Base-by-base conservation (phyloP, 1,284 basidiomycete species). In the Athelia psychrophila region DNA sequence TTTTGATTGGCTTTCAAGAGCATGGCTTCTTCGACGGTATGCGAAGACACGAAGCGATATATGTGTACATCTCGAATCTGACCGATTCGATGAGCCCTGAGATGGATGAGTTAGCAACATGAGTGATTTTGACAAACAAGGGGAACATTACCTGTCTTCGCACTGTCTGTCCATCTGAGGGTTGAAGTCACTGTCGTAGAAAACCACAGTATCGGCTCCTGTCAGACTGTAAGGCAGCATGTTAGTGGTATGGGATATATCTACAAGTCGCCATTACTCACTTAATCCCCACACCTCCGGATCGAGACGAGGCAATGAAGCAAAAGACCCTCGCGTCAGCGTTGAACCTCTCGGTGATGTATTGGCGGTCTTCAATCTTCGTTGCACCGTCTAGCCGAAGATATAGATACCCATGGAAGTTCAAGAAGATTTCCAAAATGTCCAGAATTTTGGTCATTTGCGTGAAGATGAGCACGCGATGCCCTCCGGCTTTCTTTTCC, bases 171-270 rank as follows among this genome's bases (percentile, higher is more conserved):
- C 95, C 88, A 98, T 97, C 58, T 96, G 94, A 0, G 95, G 95
- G 63, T 98, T 98, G 79, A 97, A 98, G 68, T 98, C 96, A 51
- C 93, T 93, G 66, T 98, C 95, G 66, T 97, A 98, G 70, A 95
- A 96, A 49, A 98, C 81, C 58, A 98, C 95, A 0, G 94, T 97
- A 66, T 98, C 94, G 16, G 95, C 95, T n/a, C 95, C 95, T 9
- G 95, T 95, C 52, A 95, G 71, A 63, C 89, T 92, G 62, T n/a
- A 30, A 13, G 38, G 16, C 6, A 9, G 8, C n/a, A 13, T 19
- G 13, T 30, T 8, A 51, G 59, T 36, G 57, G 53, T 48, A 35
- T n/a, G 30, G 16, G 42, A 27, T 49, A 53, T n/a, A 48, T 38
- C 50, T 20, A 53, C 50, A 25, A 42, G 18, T 50, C 35, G 12